phyloP scores from a whole-genome alignment of 2,329 filamentous ascomycete genomes.

The Botryotinia narcissicola region DNA sequence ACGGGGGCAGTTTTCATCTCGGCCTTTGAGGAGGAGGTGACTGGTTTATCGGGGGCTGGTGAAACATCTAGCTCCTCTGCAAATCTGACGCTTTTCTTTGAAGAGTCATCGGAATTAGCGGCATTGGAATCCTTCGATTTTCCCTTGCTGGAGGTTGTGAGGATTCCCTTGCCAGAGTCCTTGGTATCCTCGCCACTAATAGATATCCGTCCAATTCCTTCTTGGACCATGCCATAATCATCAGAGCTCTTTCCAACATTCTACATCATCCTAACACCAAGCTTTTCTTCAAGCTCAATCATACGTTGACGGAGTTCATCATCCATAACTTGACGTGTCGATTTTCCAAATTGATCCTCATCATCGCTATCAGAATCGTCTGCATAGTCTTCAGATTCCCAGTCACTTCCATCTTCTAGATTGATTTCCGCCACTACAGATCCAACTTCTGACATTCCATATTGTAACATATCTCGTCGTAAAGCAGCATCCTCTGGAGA shows the following conservation, averaged over 20 bases:
- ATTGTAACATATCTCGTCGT: constrained; percentile 85
- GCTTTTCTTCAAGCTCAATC: constrained; percentile 76
- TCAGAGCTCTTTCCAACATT: constrained; percentile 52
- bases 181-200: constrained; percentile 41
- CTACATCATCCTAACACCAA: constrained; percentile 56
- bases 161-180: constrained; percentile 6
- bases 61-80: constrained; percentile 72
- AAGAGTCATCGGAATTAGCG: background rate
- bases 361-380: constrained; percentile 52
- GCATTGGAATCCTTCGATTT: background rate
- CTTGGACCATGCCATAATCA: constrained; percentile 42
- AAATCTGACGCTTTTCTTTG: constrained; percentile 76
- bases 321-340: constrained; percentile 64
- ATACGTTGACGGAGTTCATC: constrained; percentile 74
- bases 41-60: constrained; percentile 39
- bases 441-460: constrained; percentile 83
- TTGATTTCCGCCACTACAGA: constrained; percentile 90
- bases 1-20: constrained; percentile 41
- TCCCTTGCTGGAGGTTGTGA: background rate
- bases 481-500: constrained; percentile 75
- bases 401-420: constrained; percentile 66
- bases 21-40: constrained; percentile 22
- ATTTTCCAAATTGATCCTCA: constrained; percentile 74
- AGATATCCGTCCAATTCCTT: constrained; percentile 56
- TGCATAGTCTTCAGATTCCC: constrained; percentile 52